phyloP scores from a whole-genome alignment of 2,329 filamentous ascomycete species.

The Pseudogymnoascus verrucosus region DNA sequence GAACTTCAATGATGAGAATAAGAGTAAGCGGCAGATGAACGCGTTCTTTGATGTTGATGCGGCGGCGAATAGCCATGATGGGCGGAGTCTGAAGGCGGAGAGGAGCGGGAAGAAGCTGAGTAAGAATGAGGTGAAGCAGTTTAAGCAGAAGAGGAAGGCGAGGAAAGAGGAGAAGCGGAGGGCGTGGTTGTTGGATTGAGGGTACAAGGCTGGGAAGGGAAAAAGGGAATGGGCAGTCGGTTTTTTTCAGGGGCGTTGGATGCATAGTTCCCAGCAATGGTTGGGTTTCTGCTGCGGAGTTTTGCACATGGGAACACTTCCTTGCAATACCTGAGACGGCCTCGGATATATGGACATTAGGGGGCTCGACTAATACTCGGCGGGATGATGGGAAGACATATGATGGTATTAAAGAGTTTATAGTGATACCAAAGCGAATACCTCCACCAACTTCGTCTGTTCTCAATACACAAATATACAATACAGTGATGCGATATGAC shows the following conservation, averaged over 20 bases:
- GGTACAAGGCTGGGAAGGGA: not conserved
- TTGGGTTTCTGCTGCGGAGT: not conserved
- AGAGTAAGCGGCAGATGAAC: constrained; percentile 80
- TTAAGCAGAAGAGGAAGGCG: constrained; percentile 80
- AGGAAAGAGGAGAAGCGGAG: constrained; percentile 92
- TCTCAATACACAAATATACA: not conserved
- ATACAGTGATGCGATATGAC: not conserved
- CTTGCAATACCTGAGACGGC: not conserved
- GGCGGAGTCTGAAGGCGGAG: constrained; percentile 85
- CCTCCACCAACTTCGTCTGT: not conserved
- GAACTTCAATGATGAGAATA: constrained; percentile 77
- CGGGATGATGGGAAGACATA: not conserved
- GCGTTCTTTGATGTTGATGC: constrained; percentile 95
- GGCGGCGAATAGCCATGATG: constrained; percentile 83
- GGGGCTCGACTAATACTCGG: not conserved
- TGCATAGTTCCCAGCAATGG: not conserved
- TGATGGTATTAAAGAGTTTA: not conserved
- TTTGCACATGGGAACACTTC: not conserved
- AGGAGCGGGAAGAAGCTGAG: constrained; percentile 73
- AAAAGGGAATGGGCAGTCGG: not conserved
- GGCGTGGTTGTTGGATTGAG: constrained; percentile 81
- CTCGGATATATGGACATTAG: not conserved
- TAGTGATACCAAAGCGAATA: not conserved
- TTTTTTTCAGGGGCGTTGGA: not conserved
- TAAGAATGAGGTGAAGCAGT: constrained; percentile 81